Percentiles rank a stretch among this genome's conserved stretches.
These are phyloP conservation scores for Hawksworthiomyces lignivorus DNA, from an alignment of 2,329 filamentous ascomycete genomes.

Conservation along the genomic window DNA sequence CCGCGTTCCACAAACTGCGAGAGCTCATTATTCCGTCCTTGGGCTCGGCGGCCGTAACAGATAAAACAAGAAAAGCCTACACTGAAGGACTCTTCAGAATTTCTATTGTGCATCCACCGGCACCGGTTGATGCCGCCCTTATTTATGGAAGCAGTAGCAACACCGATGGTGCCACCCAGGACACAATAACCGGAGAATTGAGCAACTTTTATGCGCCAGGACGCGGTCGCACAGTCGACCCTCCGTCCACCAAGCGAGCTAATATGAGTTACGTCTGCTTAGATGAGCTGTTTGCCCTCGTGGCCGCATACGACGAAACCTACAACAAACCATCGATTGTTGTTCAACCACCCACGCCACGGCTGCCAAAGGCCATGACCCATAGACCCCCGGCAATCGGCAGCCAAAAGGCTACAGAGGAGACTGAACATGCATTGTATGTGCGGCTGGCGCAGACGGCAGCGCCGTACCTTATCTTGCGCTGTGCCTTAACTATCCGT, in stretches of 20 bases:
- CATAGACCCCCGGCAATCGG: constrained; percentile 17
- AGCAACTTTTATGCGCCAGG: constrained; percentile 56
- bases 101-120: constrained; percentile 68
- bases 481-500: constrained; percentile 72
- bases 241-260: constrained; percentile 55
- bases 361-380: constrained; percentile 21
- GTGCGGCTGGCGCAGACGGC: constrained; percentile 64
- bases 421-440: constrained; percentile 29
- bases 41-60: constrained; percentile 56
- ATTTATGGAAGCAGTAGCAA: constrained; percentile 47
- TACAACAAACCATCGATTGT: constrained; percentile 27
- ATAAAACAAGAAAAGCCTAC: constrained; percentile 61
- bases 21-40: constrained; percentile 67
- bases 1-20: constrained; percentile 61
- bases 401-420: constrained; percentile 7
- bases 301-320: constrained; percentile 35
- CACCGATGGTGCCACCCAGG: neutral
- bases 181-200: constrained; percentile 27
- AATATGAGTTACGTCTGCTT: constrained; percentile 75
- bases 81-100: constrained; percentile 70
- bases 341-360: constrained; percentile 38
- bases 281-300: constrained; percentile 67
- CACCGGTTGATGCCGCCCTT: constrained; percentile 45
- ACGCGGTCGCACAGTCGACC: constrained; percentile 63
- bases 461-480: constrained; percentile 74